Evolutionary conservation across 768 basidiomycete genomes (phyloP).

Genomic region (Mycena sanguinolenta): DNA sequence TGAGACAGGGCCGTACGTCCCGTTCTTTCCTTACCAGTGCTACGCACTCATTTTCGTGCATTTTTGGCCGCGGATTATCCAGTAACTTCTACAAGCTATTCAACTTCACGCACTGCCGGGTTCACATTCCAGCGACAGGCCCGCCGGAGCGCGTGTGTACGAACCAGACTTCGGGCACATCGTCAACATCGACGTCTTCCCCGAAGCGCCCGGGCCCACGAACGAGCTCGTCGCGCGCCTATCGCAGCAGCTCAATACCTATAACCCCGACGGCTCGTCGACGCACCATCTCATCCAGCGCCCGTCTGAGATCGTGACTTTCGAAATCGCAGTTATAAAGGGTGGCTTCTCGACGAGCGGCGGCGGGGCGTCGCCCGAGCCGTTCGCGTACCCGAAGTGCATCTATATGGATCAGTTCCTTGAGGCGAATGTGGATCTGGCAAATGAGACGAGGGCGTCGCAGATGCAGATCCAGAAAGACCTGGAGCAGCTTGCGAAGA

Average conservation of each 20-base stretch:
- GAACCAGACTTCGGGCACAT: constrained; percentile 54
- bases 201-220: constrained; percentile 45
- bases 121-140: constrained; percentile 40
- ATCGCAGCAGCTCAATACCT: constrained; percentile 54
- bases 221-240: constrained; percentile 74
- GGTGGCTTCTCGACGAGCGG: neutral
- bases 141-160: constrained; percentile 37
- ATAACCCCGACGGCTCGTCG: constrained; percentile 46
- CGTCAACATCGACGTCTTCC: constrained; percentile 64
- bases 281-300: constrained; percentile 70
- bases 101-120: constrained; percentile 38
- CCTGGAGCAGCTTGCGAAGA: constrained; percentile 59
- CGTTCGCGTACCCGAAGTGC: constrained; percentile 72
- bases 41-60: neutral
- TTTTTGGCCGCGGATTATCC: neutral
- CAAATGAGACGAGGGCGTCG: constrained; percentile 51
- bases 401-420: constrained; percentile 84
- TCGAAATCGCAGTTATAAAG: constrained; percentile 55
- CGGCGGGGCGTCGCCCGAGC: constrained; percentile 43
- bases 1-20: constrained; percentile 52
- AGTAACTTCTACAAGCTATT: constrained; percentile 24
- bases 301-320: constrained; percentile 74
- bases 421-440: constrained; percentile 64
- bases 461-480: constrained; percentile 61
- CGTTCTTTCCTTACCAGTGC: neutral